Conservation (phyloP, 2,329 filamentous ascomycete species). For the Colletotrichum filicis region DNA sequence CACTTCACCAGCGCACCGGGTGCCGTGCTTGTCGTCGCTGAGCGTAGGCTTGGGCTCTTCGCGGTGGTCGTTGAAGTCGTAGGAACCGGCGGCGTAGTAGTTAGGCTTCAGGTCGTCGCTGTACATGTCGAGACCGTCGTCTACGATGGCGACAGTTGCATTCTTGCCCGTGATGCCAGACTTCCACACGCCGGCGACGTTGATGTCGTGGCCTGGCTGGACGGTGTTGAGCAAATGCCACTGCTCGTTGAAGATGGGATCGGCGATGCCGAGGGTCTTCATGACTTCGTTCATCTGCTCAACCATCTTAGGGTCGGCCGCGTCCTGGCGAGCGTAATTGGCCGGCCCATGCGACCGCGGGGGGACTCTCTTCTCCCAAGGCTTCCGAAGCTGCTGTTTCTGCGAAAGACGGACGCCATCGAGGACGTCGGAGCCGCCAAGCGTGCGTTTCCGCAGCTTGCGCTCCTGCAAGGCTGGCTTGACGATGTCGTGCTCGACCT, state of each 20-base stretch:
- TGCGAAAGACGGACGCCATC: slow-evolving; percentile 82
- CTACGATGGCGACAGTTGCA: slow-evolving; percentile 91
- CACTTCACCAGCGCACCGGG: slow-evolving; percentile 93
- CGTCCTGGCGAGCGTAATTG: slow-evolving; percentile 32
- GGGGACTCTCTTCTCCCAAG: slow-evolving; percentile 64
- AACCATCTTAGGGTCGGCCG: slow-evolving; percentile 56
- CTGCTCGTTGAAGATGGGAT: slow-evolving; percentile 93
- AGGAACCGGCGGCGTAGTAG: slow-evolving; percentile 92
- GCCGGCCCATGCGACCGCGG: slow-evolving; percentile 38
- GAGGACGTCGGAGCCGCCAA: slow-evolving; percentile 67
- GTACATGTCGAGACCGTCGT: slow-evolving; percentile 96
- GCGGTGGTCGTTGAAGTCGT: slow-evolving; percentile 91
- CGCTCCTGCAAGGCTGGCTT: slow-evolving; percentile 62
- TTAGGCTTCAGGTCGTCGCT: slow-evolving; percentile 93
- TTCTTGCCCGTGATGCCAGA: slow-evolving; percentile 91
- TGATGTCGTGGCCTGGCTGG: slow-evolving; percentile 89
- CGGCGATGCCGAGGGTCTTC: slow-evolving; percentile 76
- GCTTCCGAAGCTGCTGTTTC: slow-evolving; percentile 71
- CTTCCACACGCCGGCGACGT: slow-evolving; percentile 94
- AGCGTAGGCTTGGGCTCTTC: slow-evolving; percentile 85
- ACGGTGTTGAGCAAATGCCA: slow-evolving; percentile 94
- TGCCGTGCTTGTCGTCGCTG: slow-evolving; percentile 89
- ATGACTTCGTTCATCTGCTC: slow-evolving; percentile 70
- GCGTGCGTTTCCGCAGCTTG: slow-evolving; percentile 70
- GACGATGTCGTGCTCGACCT: slow-evolving; percentile 69